These are phyloP conservation scores for Knoxdaviesia capensis DNA, from an alignment of 2,329 filamentous ascomycete genomes.

Conservation along the genomic window DNA sequence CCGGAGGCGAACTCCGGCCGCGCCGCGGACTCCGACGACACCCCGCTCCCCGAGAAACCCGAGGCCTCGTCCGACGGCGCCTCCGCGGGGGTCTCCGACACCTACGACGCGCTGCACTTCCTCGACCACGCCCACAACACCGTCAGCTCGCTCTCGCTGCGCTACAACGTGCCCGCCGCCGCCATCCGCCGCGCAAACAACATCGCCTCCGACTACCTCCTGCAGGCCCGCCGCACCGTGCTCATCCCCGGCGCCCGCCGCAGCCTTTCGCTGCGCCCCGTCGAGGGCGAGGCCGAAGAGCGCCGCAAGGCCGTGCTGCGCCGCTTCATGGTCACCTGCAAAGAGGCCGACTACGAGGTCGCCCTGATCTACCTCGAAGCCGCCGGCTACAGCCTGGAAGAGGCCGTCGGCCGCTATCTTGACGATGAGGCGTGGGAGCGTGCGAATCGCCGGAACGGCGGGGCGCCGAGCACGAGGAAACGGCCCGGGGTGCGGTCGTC, in stretches of 20 bases:
- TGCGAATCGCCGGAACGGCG: too few species aligned
- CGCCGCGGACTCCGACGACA: too few species aligned
- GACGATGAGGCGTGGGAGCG: conserved; percentile 24
- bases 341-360: conserved; percentile 57
- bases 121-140: conserved; percentile 50
- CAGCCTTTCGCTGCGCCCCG: conserved; percentile 46
- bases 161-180: conserved; percentile 29
- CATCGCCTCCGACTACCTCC: conserved; percentile 49
- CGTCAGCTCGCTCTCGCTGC: conserved; percentile 45
- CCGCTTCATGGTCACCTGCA: conserved; percentile 62
- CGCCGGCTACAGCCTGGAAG: conserved; percentile 42
- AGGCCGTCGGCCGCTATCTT: conserved; percentile 41
- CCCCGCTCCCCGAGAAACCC: too few species aligned
- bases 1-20: too few species aligned
- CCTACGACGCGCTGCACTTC: conserved; percentile 49
- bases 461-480: too few species aligned
- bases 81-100: too few species aligned
- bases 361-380: conserved; percentile 59
- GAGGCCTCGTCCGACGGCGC: too few species aligned
- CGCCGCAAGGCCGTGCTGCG: conserved; percentile 48
- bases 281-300: conserved; percentile 60
- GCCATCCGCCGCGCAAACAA: too few species aligned
- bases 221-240: conserved; percentile 47
- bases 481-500: too few species aligned
- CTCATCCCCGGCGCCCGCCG: conserved; percentile 50